A percentile compares a stretch with the other conserved stretches of the same genome.
Evolutionary conservation across 2,329 filamentous ascomycete genomes (phyloP).

Genomic region (Rhytidhysteron rufulum): DNA sequence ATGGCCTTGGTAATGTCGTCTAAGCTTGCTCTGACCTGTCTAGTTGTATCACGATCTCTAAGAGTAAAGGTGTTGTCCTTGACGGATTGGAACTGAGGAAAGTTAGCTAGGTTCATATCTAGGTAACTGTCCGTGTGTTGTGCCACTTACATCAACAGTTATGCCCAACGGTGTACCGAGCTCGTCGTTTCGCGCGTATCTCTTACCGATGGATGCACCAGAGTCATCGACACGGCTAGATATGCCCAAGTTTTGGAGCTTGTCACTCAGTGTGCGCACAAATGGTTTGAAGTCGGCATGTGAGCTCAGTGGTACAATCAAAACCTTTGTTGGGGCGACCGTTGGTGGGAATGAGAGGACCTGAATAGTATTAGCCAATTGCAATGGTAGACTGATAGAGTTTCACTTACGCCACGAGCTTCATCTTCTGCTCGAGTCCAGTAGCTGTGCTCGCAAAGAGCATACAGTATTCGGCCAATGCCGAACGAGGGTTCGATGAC

Average conservation of each 20-base stretch:
- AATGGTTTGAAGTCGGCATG: constrained; percentile 79
- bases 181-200: constrained; percentile 86
- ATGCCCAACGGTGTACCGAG: constrained; percentile 90
- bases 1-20: constrained; percentile 76
- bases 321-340: constrained; percentile 90
- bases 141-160: constrained; percentile 87
- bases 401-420: constrained; percentile 72
- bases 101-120: constrained; percentile 14
- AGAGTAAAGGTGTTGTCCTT: constrained; percentile 84
- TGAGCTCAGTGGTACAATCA: constrained; percentile 83
- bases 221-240: constrained; percentile 86
- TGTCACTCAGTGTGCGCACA: constrained; percentile 67
- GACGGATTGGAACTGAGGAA: constrained; percentile 94
- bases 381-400: constrained; percentile 1
- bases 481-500: constrained; percentile 89
- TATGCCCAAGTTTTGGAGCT: constrained; percentile 71
- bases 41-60: constrained; percentile 84
- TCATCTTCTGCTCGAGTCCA: constrained; percentile 86
- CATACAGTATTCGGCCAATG: constrained; percentile 91
- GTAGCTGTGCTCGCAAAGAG: constrained; percentile 89
- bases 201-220: constrained; percentile 85
- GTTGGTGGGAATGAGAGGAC: constrained; percentile 71
- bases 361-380: constrained; percentile 29
- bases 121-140: constrained; percentile 7
- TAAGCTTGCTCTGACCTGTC: constrained; percentile 81